Conservation (phyloP, 306 rosid genomes). For the Echinosophora koreensis region DNA sequence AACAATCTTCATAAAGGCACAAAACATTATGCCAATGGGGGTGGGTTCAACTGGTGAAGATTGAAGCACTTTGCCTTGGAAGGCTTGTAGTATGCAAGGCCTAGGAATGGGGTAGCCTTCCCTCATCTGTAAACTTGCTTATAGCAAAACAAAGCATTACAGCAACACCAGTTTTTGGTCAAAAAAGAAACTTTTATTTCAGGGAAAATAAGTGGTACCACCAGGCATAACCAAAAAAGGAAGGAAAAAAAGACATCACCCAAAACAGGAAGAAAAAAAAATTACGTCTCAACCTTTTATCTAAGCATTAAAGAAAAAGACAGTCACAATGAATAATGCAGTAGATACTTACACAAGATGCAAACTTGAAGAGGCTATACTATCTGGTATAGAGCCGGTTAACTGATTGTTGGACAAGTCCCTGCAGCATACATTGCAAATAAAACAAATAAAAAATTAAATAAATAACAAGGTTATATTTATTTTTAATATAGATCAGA, state of each 20-base stretch:
- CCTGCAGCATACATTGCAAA: slow-evolving; percentile 55
- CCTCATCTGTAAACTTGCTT: not conserved
- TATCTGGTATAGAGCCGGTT: slow-evolving; percentile 82
- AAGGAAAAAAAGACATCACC: not conserved
- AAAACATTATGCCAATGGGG: not conserved
- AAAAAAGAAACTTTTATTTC: not conserved
- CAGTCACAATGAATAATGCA: slow-evolving; percentile 34
- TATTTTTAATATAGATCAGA: slow-evolving; percentile 20
- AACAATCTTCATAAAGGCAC: not conserved
- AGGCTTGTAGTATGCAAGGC: not conserved
- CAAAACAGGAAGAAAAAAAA: not conserved
- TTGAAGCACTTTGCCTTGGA: not conserved
- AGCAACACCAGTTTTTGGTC: not conserved
- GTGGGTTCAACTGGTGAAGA: not conserved
- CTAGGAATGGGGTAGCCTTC: not conserved
- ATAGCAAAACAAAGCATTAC: slow-evolving; percentile 4
- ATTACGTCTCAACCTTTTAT: not conserved
- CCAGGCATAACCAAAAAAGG: not conserved
- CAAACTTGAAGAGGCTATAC: slow-evolving; percentile 74
- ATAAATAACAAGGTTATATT: slow-evolving; percentile 10
- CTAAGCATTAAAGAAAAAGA: not conserved
- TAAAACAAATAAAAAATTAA: slow-evolving; percentile 25
- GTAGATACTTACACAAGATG: slow-evolving; percentile 85
- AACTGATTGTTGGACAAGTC: slow-evolving; percentile 88
- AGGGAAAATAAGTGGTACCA: not conserved